A percentile compares a stretch with the other conserved stretches of the same genome.
These are phyloP conservation scores for Blastobotrys mokoenaii DNA, from an alignment of 805 yeast species.

Conservation along the genomic window DNA sequence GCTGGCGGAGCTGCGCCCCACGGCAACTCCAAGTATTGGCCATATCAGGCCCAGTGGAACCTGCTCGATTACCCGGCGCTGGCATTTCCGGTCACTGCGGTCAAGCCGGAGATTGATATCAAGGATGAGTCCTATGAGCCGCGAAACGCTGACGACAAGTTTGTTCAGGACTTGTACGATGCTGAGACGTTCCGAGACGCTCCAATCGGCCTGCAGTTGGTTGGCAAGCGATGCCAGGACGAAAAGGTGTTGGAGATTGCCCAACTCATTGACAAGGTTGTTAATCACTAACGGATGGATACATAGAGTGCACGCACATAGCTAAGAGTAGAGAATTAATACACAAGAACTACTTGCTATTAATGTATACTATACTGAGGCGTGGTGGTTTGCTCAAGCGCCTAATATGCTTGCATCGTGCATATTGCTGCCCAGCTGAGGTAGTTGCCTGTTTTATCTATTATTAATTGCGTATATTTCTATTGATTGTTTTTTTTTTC, in stretches of 20 bases:
- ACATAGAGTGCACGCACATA: no score
- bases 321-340: no score
- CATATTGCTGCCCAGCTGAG: no score
- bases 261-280: not conserved
- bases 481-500: no score
- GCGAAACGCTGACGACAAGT: slow-evolving; percentile 21
- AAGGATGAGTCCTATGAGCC: not conserved
- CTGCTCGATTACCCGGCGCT: slow-evolving; percentile 16
- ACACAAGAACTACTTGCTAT: no score
- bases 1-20: slow-evolving; percentile 5
- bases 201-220: slow-evolving; percentile 48
- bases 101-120: slow-evolving; percentile 35
- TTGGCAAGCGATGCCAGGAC: slow-evolving; percentile 48
- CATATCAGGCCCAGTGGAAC: slow-evolving; percentile 31
- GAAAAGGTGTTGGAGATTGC: slow-evolving; percentile 40
- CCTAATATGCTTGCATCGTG: no score
- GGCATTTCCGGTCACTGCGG: slow-evolving; percentile 17
- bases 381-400: no score
- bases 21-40: slow-evolving; percentile 41
- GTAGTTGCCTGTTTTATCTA: no score
- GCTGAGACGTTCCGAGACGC: slow-evolving; percentile 40
- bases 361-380: no score
- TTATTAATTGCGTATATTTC: no score
- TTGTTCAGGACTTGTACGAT: slow-evolving; percentile 33
- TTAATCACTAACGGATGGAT: not conserved